Conservation (phyloP, 305 asterid species). For the Fraxinus xanthoxyloides region DNA sequence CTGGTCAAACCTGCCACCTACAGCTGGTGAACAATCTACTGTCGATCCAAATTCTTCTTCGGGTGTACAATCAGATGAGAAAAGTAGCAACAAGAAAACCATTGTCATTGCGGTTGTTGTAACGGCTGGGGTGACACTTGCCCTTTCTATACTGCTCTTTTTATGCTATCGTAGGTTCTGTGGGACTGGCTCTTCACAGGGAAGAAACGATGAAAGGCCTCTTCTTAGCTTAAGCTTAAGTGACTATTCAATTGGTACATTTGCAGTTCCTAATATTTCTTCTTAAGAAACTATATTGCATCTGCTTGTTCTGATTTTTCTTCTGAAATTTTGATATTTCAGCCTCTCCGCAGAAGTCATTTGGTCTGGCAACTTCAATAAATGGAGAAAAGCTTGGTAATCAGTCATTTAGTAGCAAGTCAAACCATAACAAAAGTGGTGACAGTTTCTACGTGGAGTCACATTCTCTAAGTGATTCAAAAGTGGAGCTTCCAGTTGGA, state of each 20-base stretch:
- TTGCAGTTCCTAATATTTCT: not conserved
- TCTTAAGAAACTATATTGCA: conserved; percentile 12
- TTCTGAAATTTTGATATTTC: conserved; percentile 29
- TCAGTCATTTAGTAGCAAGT: conserved; percentile 37
- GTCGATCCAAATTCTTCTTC: conserved; percentile 23
- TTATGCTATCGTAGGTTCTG: conserved; percentile 56
- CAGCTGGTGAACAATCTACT: conserved; percentile 29
- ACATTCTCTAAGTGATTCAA: conserved; percentile 39
- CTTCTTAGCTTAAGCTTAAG: conserved; percentile 91
- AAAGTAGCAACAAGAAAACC: conserved; percentile 38
- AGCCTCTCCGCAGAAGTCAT: conserved; percentile 72
- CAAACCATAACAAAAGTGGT: conserved; percentile 31
- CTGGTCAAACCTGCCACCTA: conserved; percentile 37
- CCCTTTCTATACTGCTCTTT: conserved; percentile 53
- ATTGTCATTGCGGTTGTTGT: conserved; percentile 64
- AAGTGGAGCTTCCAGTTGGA: conserved; percentile 40
- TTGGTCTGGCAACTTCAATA: conserved; percentile 38
- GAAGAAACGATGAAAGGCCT: conserved; percentile 83
- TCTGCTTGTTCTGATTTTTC: conserved; percentile 22
- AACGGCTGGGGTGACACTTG: conserved; percentile 57
- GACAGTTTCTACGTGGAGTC: conserved; percentile 39
- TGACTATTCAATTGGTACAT: conserved; percentile 73
- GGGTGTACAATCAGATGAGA: conserved; percentile 31
- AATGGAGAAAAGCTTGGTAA: conserved; percentile 53
- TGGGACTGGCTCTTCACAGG: conserved; percentile 40